Evolutionary conservation across 345 rosid species (phyloP).

Genomic region (Mercurialis annua): DNA sequence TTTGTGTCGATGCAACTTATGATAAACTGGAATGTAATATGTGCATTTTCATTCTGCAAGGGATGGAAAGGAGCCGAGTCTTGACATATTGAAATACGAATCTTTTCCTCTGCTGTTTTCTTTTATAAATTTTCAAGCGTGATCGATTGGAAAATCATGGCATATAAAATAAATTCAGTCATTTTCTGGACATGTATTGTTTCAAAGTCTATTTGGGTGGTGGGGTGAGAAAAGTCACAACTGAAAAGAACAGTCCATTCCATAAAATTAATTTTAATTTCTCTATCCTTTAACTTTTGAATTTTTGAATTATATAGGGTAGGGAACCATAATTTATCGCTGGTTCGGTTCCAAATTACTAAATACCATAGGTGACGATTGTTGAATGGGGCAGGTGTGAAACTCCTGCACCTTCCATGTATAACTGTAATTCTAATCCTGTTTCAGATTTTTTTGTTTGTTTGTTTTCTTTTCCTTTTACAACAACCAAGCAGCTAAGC

Average conservation of each 20-base stretch:
- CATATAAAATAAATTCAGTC: no score
- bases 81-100: no score
- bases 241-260: neutral
- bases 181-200: neutral
- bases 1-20: neutral
- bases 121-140: neutral
- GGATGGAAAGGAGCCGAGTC: no score
- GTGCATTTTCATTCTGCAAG: no score
- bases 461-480: no score
- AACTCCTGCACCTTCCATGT: neutral
- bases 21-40: neutral
- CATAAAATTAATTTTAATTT: neutral
- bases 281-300: no score
- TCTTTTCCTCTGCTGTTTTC: neutral
- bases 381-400: neutral
- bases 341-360: no score
- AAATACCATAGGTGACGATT: neutral
- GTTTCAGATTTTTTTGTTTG: neutral
- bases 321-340: neutral
- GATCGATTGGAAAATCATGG: neutral
- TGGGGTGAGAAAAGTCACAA: neutral
- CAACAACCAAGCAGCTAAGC: neutral
- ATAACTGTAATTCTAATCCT: neutral
- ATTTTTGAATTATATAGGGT: neutral
- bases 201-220: neutral